Percentiles rank a stretch among this genome's conserved stretches.
These are phyloP conservation scores for Wickerhamiella parazyma DNA, from an alignment of 805 yeast genomes.

Conservation along the genomic window DNA sequence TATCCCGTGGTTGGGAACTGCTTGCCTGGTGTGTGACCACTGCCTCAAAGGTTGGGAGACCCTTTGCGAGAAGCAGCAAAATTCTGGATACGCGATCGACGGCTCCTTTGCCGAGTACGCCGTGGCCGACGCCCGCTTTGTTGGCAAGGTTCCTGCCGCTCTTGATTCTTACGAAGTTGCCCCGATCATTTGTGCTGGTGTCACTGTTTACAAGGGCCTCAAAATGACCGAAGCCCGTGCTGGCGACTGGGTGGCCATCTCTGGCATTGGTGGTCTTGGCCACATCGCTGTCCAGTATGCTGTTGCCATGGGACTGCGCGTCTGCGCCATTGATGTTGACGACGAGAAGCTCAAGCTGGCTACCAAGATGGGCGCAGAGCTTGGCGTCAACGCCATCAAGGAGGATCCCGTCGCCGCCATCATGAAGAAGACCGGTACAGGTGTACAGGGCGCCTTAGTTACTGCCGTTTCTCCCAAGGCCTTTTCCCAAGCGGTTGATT, in stretches of 20 bases:
- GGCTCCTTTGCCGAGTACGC: constrained; percentile 89
- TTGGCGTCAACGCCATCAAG: constrained; percentile 41
- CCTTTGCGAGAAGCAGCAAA: constrained; percentile 52
- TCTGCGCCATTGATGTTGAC: constrained; percentile 60
- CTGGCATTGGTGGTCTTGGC: constrained; percentile 74
- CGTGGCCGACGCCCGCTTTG: constrained; percentile 77
- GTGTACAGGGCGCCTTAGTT: constrained; percentile 64
- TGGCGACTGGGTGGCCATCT: constrained; percentile 64
- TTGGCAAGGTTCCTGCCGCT: constrained; percentile 63
- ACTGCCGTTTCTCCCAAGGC: constrained; percentile 64
- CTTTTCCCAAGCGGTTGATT: constrained; percentile 44
- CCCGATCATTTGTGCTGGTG: constrained; percentile 83
- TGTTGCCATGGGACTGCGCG: constrained; percentile 62
- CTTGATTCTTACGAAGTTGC: constrained; percentile 64
- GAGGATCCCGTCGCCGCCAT: constrained; percentile 43
- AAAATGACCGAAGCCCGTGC: constrained; percentile 59
- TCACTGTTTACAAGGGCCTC: constrained; percentile 81
- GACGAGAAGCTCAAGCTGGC: constrained; percentile 43
- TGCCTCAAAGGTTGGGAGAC: constrained; percentile 57
- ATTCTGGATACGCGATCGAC: constrained; percentile 80
- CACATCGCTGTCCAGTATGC: constrained; percentile 64
- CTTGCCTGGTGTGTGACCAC: constrained; percentile 65
- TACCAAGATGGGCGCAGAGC: constrained; percentile 54
- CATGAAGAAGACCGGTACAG: constrained; percentile 46
- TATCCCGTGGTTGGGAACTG: constrained; percentile 69